Conservation (phyloP, 345 rosid genomes). For the Lumnitzera littorea region DNA sequence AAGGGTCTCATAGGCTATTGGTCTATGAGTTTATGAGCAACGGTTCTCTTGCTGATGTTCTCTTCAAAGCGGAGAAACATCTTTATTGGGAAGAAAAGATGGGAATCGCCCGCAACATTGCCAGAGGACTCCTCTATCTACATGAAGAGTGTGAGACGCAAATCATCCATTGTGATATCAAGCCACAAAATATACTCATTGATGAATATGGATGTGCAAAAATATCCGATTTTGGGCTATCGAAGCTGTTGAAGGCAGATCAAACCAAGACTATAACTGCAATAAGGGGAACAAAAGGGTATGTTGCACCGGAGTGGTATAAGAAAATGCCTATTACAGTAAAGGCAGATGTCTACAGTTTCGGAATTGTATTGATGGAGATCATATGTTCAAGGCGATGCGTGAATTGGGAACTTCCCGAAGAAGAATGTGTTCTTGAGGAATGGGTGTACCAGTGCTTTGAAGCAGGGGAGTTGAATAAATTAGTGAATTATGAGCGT, state of each 20-base stretch:
- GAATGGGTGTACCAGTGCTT: constrained; percentile 20
- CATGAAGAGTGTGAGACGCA: constrained; percentile 24
- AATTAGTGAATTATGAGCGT: constrained; percentile 9
- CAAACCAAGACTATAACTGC: constrained; percentile 17
- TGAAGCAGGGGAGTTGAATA: background rate
- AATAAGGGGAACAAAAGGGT: constrained; percentile 18
- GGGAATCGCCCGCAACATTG: constrained; percentile 17
- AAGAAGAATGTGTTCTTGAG: constrained; percentile 15
- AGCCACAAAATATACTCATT: constrained; percentile 22
- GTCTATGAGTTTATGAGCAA: constrained; percentile 25
- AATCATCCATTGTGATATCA: constrained; percentile 28
- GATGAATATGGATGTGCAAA: constrained; percentile 13
- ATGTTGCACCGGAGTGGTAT: constrained; percentile 20
- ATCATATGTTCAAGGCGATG: constrained; percentile 9
- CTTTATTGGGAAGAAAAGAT: constrained; percentile 13
- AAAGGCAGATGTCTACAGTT: constrained; percentile 27
- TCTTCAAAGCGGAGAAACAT: constrained; percentile 10
- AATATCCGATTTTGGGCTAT: constrained; percentile 24
- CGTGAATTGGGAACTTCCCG: constrained; percentile 1
- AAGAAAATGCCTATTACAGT: constrained; percentile 16
- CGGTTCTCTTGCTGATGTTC: constrained; percentile 19
- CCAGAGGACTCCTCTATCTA: constrained; percentile 18
- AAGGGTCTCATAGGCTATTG: constrained; percentile 16
- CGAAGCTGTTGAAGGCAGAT: constrained; percentile 25
- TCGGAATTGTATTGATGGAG: constrained; percentile 19